Conservation (phyloP, 345 rosid genomes). For the Populus alba region DNA sequence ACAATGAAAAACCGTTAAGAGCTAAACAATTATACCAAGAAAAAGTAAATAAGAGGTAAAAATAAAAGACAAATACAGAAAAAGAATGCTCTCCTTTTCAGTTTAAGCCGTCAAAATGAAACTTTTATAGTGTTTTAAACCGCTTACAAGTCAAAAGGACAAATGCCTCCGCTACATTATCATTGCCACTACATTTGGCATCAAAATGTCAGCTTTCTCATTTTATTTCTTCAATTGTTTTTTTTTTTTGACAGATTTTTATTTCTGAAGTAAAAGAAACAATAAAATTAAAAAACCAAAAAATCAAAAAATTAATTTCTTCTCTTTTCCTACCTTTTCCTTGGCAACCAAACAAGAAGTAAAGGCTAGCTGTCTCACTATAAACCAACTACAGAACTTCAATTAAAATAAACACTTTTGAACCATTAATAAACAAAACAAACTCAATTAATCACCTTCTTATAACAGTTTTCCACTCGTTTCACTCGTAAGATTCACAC, state of each 20-base stretch:
- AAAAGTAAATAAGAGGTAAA: neutral
- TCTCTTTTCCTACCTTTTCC: neutral
- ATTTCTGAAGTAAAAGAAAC: neutral
- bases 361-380: neutral
- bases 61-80: neutral
- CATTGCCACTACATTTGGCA: neutral
- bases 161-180: neutral
- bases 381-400: neutral
- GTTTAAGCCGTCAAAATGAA: neutral
- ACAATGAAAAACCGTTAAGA: conserved; percentile 14
- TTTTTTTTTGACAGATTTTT: neutral
- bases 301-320: neutral
- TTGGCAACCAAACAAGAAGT: neutral
- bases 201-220: neutral
- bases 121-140: neutral
- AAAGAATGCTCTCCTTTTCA: neutral
- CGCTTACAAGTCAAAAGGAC: neutral
- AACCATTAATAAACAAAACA: neutral
- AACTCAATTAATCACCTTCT: conserved; percentile 9
- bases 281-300: neutral
- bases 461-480: neutral
- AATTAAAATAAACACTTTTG: neutral
- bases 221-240: neutral
- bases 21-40: conserved; percentile 5
- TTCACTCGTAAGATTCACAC: conserved; percentile 21